Conservation (phyloP, 73 alveolate species). For the Effrenium voratum region DNA sequence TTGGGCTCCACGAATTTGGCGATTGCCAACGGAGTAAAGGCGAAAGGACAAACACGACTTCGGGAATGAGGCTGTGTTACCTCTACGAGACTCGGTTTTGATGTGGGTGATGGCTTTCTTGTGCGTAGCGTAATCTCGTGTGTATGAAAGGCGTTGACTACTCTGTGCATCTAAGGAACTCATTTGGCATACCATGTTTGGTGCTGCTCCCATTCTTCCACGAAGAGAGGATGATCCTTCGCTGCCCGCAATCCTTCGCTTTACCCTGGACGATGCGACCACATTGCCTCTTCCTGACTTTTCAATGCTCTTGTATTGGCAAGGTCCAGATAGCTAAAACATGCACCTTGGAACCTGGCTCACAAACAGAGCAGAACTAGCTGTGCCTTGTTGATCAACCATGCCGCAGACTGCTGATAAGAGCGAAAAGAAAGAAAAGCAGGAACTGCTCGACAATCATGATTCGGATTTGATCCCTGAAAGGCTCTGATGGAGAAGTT, state of each 20-base stretch:
- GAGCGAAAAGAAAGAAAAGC: neutral
- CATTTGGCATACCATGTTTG: slow-evolving; percentile 75
- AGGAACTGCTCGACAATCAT: neutral
- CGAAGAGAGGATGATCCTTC: slow-evolving; percentile 60
- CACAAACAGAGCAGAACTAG: neutral
- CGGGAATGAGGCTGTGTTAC: slow-evolving; percentile 40
- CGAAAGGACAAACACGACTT: neutral
- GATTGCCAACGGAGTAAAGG: neutral
- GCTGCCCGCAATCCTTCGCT: slow-evolving; percentile 28
- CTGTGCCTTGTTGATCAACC: neutral
- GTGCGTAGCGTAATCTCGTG: neutral
- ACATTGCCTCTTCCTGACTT: slow-evolving; percentile 68
- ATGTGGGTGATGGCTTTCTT: neutral
- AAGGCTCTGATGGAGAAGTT: slow-evolving; percentile 36
- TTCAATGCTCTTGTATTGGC: slow-evolving; percentile 67
- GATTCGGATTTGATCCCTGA: too few species aligned
- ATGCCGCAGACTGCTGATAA: neutral
- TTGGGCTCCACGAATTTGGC: neutral
- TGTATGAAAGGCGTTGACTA: neutral
- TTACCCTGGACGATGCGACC: slow-evolving; percentile 61
- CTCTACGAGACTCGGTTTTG: slow-evolving; percentile 11
- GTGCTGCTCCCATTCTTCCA: slow-evolving; percentile 65
- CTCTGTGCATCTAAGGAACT: slow-evolving; percentile 15
- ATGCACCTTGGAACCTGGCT: neutral
- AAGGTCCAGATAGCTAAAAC: neutral